Evolutionary conservation across 345 rosid genomes (phyloP).

Genomic region (Eucalyptus tenuipes): DNA sequence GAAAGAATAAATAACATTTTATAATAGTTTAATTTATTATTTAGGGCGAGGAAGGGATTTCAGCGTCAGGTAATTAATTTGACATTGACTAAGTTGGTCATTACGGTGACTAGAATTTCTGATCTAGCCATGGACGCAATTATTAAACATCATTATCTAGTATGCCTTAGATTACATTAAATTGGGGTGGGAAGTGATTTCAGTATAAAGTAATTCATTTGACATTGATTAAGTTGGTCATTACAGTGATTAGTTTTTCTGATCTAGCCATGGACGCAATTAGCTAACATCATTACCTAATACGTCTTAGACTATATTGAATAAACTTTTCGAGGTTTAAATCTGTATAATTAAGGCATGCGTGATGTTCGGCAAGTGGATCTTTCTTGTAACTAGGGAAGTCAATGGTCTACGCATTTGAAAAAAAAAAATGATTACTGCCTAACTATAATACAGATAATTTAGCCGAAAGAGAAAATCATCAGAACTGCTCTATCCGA

Average conservation of each 20-base stretch:
- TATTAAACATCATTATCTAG: neutral
- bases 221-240: neutral
- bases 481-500: neutral
- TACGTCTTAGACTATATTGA: neutral
- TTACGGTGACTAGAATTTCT: neutral
- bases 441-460: neutral
- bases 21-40: no score
- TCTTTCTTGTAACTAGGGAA: neutral
- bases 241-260: neutral
- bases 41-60: neutral
- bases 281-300: neutral
- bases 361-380: neutral
- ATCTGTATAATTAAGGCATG: neutral
- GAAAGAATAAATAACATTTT: neutral
- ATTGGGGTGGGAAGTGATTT: neutral
- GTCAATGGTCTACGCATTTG: neutral
- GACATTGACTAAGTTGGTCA: neutral
- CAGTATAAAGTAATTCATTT: neutral
- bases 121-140: neutral
- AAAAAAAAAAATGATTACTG: neutral
- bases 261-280: neutral
- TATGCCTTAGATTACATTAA: neutral
- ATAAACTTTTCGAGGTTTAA: neutral
- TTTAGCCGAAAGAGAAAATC: neutral
- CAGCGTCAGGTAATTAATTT: neutral